Percentiles rank a stretch among this genome's conserved stretches.
Evolutionary conservation across 805 yeast genomes (phyloP).

Genomic region (Lachancea kluyveri): DNA sequence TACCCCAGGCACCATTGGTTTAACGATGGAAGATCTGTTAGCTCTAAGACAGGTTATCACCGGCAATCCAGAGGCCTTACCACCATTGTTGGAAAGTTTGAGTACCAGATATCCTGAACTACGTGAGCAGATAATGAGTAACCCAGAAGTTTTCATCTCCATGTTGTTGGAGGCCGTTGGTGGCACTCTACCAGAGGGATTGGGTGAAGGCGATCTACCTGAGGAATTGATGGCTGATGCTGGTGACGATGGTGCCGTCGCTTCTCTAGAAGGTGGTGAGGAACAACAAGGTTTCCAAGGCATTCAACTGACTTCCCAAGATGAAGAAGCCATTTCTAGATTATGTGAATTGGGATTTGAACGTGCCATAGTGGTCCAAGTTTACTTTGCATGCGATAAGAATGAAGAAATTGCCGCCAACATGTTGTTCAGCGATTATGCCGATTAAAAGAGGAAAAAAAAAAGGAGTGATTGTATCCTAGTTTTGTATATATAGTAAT

Average conservation of each 20-base stretch:
- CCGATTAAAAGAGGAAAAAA: constrained; percentile 27
- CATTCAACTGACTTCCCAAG: constrained; percentile 68
- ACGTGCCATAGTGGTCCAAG: constrained; percentile 79
- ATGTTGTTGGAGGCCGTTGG: constrained; percentile 55
- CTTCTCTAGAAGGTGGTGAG: constrained; percentile 30
- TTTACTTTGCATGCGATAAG: constrained; percentile 95
- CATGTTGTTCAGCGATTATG: constrained; percentile 63
- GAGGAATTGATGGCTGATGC: constrained; percentile 18
- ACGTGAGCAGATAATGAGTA: constrained; percentile 68
- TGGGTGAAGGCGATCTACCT: constrained; percentile 29
- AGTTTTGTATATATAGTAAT: too few species aligned
- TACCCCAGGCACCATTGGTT: constrained; percentile 36
- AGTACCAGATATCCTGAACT: constrained; percentile 79
- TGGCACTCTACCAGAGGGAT: constrained; percentile 47
- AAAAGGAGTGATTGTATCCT: too few species aligned
- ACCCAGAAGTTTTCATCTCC: constrained; percentile 86
- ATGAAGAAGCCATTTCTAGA: constrained; percentile 82
- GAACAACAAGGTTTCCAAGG: constrained; percentile 26
- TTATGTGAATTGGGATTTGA: constrained; percentile 92
- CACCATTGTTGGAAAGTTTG: constrained; percentile 74
- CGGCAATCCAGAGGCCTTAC: constrained; percentile 83
- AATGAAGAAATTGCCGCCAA: constrained; percentile 97
- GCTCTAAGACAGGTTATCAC: constrained; percentile 73
- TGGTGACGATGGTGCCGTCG: constrained; percentile 34
- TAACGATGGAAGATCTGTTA: constrained; percentile 41